These are phyloP conservation scores for Apiospora koreana DNA, from an alignment of 2,329 filamentous ascomycete species.

Conservation along the genomic window DNA sequence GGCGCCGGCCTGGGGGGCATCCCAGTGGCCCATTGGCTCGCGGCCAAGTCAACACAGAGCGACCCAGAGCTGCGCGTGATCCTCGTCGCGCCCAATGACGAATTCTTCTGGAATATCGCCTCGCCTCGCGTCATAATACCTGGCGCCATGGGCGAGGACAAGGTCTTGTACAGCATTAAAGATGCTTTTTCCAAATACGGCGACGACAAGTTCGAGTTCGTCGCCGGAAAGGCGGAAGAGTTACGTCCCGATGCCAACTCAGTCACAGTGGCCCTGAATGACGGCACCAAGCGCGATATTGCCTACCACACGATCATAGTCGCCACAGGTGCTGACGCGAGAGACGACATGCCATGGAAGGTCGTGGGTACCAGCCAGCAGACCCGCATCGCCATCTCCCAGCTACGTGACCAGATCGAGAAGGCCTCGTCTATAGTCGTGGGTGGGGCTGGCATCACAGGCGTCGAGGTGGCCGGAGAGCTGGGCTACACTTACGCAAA, in stretches of 20 bases:
- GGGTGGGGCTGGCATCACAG: constrained; percentile 52
- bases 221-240: constrained; percentile 48
- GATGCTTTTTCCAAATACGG: constrained; percentile 51
- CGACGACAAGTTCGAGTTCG: constrained; percentile 49
- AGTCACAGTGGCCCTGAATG: constrained; percentile 42
- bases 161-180: constrained; percentile 39
- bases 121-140: constrained; percentile 49
- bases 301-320: constrained; percentile 55
- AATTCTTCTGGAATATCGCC: constrained; percentile 53
- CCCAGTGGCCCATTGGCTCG: constrained; percentile 51
- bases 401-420: constrained; percentile 38
- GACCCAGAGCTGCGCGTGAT: constrained; percentile 43
- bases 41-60: constrained; percentile 43
- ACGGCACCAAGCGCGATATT: constrained; percentile 36
- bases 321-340: constrained; percentile 52
- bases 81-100: constrained; percentile 48
- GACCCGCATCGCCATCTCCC: constrained; percentile 41
- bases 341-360: constrained; percentile 52
- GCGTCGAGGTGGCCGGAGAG: constrained; percentile 53
- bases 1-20: constrained; percentile 50
- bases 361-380: constrained; percentile 41
- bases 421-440: constrained; percentile 50
- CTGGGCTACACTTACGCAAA: constrained; percentile 48
- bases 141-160: constrained; percentile 44
- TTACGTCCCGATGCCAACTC: constrained; percentile 44